A percentile compares a stretch with the other conserved stretches of the same genome.
Conservation (phyloP, 208 protist species). For the Tritrichomonas musculus region DNA sequence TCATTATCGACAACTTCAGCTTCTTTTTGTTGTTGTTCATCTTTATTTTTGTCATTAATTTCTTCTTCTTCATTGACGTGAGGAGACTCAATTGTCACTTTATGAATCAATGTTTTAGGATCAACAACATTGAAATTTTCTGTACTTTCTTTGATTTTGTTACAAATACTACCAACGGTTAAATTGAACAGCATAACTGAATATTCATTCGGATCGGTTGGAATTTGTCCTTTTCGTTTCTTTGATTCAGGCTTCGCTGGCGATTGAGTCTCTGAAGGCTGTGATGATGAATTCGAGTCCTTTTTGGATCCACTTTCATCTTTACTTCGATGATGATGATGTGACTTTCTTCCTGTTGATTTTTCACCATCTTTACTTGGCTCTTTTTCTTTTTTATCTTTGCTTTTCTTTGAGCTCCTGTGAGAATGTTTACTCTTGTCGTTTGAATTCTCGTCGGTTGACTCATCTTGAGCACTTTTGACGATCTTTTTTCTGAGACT, state of each 20-base stretch:
- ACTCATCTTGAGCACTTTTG: not conserved
- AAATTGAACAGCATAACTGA: not conserved
- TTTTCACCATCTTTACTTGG: not conserved
- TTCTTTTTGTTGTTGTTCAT: not conserved
- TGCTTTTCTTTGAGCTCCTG: not conserved
- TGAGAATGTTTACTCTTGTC: not conserved
- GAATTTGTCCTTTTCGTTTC: not conserved
- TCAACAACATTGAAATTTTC: not conserved
- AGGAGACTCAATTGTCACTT: too few relatives aligned
- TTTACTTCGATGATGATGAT: not conserved
- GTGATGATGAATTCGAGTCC: not conserved
- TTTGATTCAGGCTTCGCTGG: not conserved
- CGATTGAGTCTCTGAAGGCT: not conserved
- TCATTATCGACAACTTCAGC: not conserved
- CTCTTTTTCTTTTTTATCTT: not conserved
- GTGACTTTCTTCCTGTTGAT: not conserved
- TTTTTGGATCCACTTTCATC: not conserved
- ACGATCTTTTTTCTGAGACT: not conserved
- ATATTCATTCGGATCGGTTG: not conserved
- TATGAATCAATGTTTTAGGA: not conserved
- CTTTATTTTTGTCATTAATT: not conserved
- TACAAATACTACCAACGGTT: not conserved
- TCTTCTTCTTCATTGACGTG: not conserved
- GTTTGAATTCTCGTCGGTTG: not conserved
- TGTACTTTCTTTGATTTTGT: not conserved